Evolutionary conservation across 495 filamentous ascomycete species (phyloP).

Genomic region (Melanomma pulvis-pyrius): DNA sequence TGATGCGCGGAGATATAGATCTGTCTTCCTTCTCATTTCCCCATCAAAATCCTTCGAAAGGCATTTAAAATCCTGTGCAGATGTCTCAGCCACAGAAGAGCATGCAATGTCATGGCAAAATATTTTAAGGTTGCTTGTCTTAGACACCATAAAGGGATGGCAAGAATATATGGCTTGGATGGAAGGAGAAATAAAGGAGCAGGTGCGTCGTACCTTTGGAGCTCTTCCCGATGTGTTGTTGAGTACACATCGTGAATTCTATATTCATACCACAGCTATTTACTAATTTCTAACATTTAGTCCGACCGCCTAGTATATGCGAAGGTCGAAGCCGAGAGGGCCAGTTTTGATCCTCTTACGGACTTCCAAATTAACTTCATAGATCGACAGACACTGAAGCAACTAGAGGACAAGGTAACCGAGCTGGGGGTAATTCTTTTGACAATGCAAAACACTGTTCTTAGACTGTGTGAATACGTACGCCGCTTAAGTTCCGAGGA

Average conservation of each 20-base stretch:
- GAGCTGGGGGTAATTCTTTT: conserved; percentile 24
- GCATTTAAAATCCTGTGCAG: conserved; percentile 1
- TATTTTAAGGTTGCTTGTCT: conserved; percentile 17
- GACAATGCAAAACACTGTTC: conserved; percentile 13
- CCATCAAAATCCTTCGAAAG: conserved; percentile 38
- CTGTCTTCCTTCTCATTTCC: conserved; percentile 40
- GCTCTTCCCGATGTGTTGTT: background rate
- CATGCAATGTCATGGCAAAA: conserved; percentile 7
- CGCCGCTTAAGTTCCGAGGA: background rate
- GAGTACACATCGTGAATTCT: conserved; percentile 9
- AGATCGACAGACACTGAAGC: conserved; percentile 27
- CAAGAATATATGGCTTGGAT: conserved; percentile 27
- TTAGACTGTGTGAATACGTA: conserved; percentile 3
- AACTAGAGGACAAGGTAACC: conserved; percentile 21
- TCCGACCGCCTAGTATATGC: conserved; percentile 24
- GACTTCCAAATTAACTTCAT: conserved; percentile 17
- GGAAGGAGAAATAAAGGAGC: conserved; percentile 18
- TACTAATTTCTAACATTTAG: background rate
- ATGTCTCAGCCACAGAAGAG: background rate
- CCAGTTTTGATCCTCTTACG: conserved; percentile 12
- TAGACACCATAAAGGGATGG: conserved; percentile 23
- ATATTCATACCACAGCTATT: conserved; percentile 5
- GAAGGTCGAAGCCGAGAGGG: conserved; percentile 3
- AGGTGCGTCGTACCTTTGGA: conserved; percentile 9
- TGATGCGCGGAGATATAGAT: conserved; percentile 12